Conservation (phyloP, 2,329 filamentous ascomycete genomes). For the Nigrograna mackinnonii region DNA sequence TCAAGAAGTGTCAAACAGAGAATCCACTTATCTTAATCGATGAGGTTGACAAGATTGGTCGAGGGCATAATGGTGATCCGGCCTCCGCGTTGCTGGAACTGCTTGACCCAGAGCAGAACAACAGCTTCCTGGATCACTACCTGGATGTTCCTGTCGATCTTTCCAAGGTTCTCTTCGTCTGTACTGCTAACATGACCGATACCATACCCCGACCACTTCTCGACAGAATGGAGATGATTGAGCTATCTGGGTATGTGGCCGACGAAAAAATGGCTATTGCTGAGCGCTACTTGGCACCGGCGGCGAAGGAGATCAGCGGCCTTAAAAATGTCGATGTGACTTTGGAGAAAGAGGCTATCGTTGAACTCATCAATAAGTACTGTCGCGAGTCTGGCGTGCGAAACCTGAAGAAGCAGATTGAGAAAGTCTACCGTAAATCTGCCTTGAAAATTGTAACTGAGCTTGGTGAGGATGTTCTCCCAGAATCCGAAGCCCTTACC, state of each 20-base stretch:
- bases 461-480: slow-evolving; percentile 79
- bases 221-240: slow-evolving; percentile 97
- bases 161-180: slow-evolving; percentile 97
- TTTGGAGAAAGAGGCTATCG: slow-evolving; percentile 84
- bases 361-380: slow-evolving; percentile 98
- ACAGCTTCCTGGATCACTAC: slow-evolving; percentile 96
- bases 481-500: slow-evolving; percentile 81
- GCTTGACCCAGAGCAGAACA: slow-evolving; percentile 96
- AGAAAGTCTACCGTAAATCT: slow-evolving; percentile 97
- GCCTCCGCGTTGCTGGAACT: slow-evolving; percentile 92
- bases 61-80: slow-evolving; percentile 94
- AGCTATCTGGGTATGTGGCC: slow-evolving; percentile 92
- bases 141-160: slow-evolving; percentile 97
- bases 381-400: slow-evolving; percentile 96
- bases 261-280: slow-evolving; percentile 99
- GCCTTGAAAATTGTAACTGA: slow-evolving; percentile 97
- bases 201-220: slow-evolving; percentile 93
- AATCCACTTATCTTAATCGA: slow-evolving; percentile 97
- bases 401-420: slow-evolving; percentile 98
- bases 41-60: slow-evolving; percentile 97
- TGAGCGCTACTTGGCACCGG: slow-evolving; percentile 86
- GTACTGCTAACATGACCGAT: slow-evolving; percentile 98
- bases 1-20: slow-evolving; percentile 99
- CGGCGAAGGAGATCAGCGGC: slow-evolving; percentile 91
- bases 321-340: slow-evolving; percentile 88